These are phyloP conservation scores for Aspergillus fischeri DNA, from an alignment of 2,329 filamentous ascomycete species.

Conservation along the genomic window DNA sequence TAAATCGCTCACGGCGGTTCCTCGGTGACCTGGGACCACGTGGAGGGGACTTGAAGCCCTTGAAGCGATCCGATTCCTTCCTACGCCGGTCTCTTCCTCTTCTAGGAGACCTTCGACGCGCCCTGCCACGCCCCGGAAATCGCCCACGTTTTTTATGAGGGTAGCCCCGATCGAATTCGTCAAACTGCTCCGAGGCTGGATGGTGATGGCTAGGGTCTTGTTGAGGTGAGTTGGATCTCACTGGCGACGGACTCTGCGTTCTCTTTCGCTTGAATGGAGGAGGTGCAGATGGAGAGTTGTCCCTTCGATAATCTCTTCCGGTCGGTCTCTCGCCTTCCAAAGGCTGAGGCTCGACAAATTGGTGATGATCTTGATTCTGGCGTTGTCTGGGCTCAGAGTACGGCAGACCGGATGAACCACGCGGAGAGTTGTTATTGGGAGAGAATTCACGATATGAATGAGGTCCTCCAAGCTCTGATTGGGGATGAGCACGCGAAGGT, in stretches of 20 bases:
- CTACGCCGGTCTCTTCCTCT: slow-evolving; percentile 31
- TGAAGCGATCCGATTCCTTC: slow-evolving; percentile 26
- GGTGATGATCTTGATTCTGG: slow-evolving; percentile 20
- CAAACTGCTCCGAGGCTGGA: slow-evolving; percentile 26
- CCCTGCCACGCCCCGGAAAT: slow-evolving; percentile 29
- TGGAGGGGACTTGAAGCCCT: slow-evolving; percentile 31
- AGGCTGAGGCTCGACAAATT: slow-evolving; percentile 19
- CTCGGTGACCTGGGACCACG: slow-evolving; percentile 22
- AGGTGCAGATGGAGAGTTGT: slow-evolving; percentile 28
- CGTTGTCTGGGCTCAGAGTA: slow-evolving; percentile 15
- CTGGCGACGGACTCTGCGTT: slow-evolving; percentile 40
- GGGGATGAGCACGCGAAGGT: slow-evolving; percentile 28
- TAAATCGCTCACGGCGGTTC: slow-evolving; percentile 26
- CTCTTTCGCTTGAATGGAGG: slow-evolving; percentile 36
- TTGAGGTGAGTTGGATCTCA: slow-evolving; percentile 24
- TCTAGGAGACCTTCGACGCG: slow-evolving; percentile 31
- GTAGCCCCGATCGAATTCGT: slow-evolving; percentile 37
- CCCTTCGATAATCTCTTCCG: slow-evolving; percentile 25
- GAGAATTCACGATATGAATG: slow-evolving; percentile 27
- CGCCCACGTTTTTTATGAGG: slow-evolving; percentile 33
- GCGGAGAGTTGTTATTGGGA: slow-evolving; percentile 21
- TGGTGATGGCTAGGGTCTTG: slow-evolving; percentile 17
- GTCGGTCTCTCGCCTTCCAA: slow-evolving; percentile 14
- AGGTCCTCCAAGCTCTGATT: slow-evolving; percentile 28
- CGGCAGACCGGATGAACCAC: slow-evolving; percentile 24